phyloP scores from a whole-genome alignment of 2,329 filamentous ascomycete species.

The Aspergillus fischeri region DNA sequence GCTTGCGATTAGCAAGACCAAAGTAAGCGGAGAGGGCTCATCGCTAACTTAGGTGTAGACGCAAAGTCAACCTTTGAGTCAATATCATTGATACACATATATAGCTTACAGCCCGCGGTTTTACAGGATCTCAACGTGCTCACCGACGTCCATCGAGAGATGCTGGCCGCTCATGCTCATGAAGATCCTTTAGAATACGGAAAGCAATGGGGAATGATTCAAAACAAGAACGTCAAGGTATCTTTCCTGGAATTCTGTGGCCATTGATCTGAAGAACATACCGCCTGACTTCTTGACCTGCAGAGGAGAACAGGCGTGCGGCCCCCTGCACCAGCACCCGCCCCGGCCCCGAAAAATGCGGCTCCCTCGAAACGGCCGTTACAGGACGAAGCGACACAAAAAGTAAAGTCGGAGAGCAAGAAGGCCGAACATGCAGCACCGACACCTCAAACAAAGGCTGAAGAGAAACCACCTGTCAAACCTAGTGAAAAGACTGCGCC shows the following conservation, averaged over 20 bases:
- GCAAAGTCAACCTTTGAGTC: constrained; percentile 64
- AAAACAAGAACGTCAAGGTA: constrained; percentile 64
- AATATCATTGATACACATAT: constrained; percentile 79
- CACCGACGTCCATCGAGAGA: constrained; percentile 63
- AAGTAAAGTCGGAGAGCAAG: constrained; percentile 21
- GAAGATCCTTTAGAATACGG: constrained; percentile 59
- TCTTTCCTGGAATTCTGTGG: not conserved
- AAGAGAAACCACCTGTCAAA: constrained; percentile 31
- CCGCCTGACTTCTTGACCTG: not conserved
- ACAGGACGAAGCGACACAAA: constrained; percentile 21
- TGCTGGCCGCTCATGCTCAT: constrained; percentile 51
- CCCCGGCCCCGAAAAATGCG: constrained; percentile 29
- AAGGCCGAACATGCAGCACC: constrained; percentile 15
- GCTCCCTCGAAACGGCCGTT: constrained; percentile 39
- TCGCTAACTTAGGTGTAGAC: constrained; percentile 43
- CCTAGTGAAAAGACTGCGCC: constrained; percentile 36
- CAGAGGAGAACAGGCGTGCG: constrained; percentile 48
- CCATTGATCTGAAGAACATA: not conserved
- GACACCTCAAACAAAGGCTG: constrained; percentile 17
- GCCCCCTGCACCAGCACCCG: constrained; percentile 29
- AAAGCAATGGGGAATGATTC: constrained; percentile 68
- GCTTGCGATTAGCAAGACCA: not conserved
- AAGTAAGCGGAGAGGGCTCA: not conserved
- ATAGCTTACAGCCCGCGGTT: constrained; percentile 71
- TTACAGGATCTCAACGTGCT: constrained; percentile 70